phyloP scores from a whole-genome alignment of 148 eudicot species.

The Fallopia convolvulus region DNA sequence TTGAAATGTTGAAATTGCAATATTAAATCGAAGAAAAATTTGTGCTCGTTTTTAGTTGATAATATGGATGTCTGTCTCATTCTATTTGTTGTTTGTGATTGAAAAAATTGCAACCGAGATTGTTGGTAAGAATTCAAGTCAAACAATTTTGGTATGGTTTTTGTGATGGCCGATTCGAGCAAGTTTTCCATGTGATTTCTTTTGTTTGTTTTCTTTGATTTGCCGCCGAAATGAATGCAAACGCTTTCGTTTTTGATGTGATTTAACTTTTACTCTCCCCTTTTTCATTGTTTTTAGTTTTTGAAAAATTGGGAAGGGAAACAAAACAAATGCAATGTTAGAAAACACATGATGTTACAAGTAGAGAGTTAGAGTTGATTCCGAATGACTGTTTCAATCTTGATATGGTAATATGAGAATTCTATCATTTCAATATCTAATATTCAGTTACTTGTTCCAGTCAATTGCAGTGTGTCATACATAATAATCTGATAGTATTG shows the following conservation, averaged over 20 bases:
- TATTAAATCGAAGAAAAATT: background rate
- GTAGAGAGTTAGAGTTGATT: background rate
- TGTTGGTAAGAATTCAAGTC: too few relatives aligned
- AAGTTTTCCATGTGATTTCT: too few relatives aligned
- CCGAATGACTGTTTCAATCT: background rate
- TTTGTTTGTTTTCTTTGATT: background rate
- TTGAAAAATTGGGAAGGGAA: background rate
- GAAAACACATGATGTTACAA: background rate
- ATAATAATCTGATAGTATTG: background rate
- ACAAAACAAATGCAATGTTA: background rate
- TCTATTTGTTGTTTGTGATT: background rate
- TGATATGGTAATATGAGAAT: background rate
- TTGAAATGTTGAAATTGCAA: background rate
- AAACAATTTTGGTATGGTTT: too few relatives aligned
- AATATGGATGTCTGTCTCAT: background rate
- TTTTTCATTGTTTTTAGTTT: background rate
- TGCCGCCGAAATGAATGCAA: background rate
- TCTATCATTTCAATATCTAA: background rate
- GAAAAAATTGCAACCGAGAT: background rate
- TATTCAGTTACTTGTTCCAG: background rate
- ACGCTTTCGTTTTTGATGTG: background rate
- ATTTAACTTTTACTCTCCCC: background rate
- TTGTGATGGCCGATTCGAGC: background rate
- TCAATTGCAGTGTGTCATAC: background rate
- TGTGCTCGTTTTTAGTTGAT: background rate